A percentile compares a stretch with the other conserved stretches of the same genome.
Conservation (phyloP, 1,139 yeast genomes). For the Pichia sp. region DNA sequence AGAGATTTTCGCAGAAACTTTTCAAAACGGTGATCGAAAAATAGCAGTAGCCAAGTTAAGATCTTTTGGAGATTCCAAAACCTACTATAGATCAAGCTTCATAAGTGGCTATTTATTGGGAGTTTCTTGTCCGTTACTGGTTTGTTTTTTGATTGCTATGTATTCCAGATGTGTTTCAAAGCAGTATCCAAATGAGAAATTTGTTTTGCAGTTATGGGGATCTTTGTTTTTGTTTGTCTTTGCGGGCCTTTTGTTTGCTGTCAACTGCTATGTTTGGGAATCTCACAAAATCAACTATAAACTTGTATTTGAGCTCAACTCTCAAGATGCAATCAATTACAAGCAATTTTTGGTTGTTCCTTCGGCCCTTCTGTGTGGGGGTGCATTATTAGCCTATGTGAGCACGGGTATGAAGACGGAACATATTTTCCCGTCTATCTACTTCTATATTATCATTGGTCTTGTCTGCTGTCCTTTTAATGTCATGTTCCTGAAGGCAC, state of each 20-base stretch:
- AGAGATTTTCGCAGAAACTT: slow-evolving; percentile 54
- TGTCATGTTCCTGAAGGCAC: slow-evolving; percentile 42
- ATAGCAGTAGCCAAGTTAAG: slow-evolving; percentile 67
- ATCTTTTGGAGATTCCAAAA: slow-evolving; percentile 34
- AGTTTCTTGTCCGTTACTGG: slow-evolving; percentile 53
- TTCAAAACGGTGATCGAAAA: slow-evolving; percentile 67
- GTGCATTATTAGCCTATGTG: slow-evolving; percentile 62
- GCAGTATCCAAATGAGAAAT: slow-evolving; percentile 43
- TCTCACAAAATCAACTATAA: slow-evolving; percentile 74
- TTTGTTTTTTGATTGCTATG: slow-evolving; percentile 45
- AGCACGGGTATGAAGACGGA: too few species aligned
- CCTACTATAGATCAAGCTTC: slow-evolving; percentile 40
- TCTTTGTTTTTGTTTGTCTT: slow-evolving; percentile 62
- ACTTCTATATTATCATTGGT: slow-evolving; percentile 33
- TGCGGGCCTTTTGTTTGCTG: slow-evolving; percentile 52
- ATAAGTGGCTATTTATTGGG: slow-evolving; percentile 64
- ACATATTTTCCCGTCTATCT: slow-evolving; percentile 80
- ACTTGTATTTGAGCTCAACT: slow-evolving; percentile 84
- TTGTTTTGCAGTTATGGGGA: slow-evolving; percentile 80
- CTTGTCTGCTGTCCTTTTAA: slow-evolving; percentile 44
- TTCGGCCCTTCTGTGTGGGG: slow-evolving; percentile 30
- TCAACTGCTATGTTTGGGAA: slow-evolving; percentile 70
- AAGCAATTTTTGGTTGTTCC: slow-evolving; percentile 40
- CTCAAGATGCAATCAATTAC: slow-evolving; percentile 56
- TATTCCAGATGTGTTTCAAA: slow-evolving; percentile 27